Conservation (phyloP, 2,329 filamentous ascomycete genomes). For the Xylariaceae sp. region DNA sequence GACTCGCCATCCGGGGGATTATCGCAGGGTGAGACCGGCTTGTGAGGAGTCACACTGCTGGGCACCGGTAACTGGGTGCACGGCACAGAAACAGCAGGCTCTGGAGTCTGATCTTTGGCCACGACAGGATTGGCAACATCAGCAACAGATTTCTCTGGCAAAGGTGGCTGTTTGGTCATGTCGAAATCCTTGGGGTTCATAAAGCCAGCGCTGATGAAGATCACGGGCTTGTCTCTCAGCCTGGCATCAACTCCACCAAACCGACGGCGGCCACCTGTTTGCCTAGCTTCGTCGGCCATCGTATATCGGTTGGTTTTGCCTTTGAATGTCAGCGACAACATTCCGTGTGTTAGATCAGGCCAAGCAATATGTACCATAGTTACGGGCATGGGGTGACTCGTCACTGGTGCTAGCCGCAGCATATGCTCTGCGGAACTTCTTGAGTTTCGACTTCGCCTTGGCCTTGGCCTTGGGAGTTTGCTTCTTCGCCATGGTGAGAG, state of each 20-base stretch:
- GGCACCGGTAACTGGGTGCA: background rate
- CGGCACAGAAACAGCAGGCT: background rate
- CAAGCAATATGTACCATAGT: constrained; percentile 21
- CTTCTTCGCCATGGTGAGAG: constrained; percentile 24
- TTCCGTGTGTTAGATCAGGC: background rate
- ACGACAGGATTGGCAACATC: background rate
- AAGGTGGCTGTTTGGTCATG: constrained; percentile 12
- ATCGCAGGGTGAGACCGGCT: background rate
- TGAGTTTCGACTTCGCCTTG: constrained; percentile 17
- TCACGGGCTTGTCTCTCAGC: constrained; percentile 45
- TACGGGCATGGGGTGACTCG: too few species aligned
- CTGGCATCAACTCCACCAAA: constrained; percentile 37
- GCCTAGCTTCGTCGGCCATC: constrained; percentile 46
- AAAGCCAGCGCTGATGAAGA: constrained; percentile 50
- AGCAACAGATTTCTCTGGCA: constrained; percentile 3
- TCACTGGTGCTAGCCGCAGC: too few species aligned
- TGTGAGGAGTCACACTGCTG: background rate
- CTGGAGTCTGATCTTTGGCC: background rate
- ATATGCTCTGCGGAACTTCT: background rate
- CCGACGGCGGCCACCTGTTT: constrained; percentile 43
- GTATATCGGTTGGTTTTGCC: constrained; percentile 30
- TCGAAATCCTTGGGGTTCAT: constrained; percentile 45
- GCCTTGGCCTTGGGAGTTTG: constrained; percentile 7
- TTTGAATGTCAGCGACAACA: constrained; percentile 24
- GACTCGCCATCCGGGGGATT: constrained; percentile 13